Percentiles rank a stretch among this genome's conserved stretches.
phyloP scores from a whole-genome alignment of 495 filamentous ascomycete species.

The Echria macrotheca region DNA sequence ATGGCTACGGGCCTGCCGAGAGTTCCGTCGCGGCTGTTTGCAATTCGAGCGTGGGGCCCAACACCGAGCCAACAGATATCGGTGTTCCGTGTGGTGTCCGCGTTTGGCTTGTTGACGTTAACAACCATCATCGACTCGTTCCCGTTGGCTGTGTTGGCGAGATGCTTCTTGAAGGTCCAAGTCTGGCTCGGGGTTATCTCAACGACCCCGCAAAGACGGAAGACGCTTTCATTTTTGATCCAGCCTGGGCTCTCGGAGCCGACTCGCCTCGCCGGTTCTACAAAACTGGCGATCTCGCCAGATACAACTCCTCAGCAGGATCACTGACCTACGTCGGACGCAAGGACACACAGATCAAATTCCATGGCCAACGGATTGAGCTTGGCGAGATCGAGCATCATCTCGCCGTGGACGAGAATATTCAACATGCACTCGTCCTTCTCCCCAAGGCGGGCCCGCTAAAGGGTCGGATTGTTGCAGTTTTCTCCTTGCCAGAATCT shows the following conservation, averaged over 20 bases:
- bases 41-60: slow-evolving; percentile 11
- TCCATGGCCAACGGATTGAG: slow-evolving; percentile 37
- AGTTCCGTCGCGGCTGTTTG: slow-evolving; percentile 22
- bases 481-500: too few relatives aligned
- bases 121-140: slow-evolving; percentile 51
- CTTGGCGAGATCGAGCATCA: slow-evolving; percentile 53
- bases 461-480: slow-evolving; percentile 36
- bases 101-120: slow-evolving; percentile 54
- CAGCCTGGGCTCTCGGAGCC: slow-evolving; percentile 4
- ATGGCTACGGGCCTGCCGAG: slow-evolving; percentile 30
- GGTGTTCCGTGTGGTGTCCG: slow-evolving; percentile 11
- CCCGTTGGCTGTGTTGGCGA: slow-evolving; percentile 69
- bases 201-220: slow-evolving; percentile 59
- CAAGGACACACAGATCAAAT: slow-evolving; percentile 35
- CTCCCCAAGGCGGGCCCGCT: slow-evolving; percentile 38
- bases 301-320: slow-evolving; percentile 46
- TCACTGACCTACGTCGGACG: slow-evolving; percentile 44
- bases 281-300: slow-evolving; percentile 56
- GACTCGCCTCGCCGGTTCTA: slow-evolving; percentile 35
- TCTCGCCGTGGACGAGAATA: slow-evolving; percentile 9
- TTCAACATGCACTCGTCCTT: slow-evolving; percentile 40
- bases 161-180: slow-evolving; percentile 64
- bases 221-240: slow-evolving; percentile 41
- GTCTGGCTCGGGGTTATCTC: slow-evolving; percentile 55
- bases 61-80: slow-evolving; percentile 20